Evolutionary conservation across 306 rosid species (phyloP).

Genomic region (Abrus precatorius): DNA sequence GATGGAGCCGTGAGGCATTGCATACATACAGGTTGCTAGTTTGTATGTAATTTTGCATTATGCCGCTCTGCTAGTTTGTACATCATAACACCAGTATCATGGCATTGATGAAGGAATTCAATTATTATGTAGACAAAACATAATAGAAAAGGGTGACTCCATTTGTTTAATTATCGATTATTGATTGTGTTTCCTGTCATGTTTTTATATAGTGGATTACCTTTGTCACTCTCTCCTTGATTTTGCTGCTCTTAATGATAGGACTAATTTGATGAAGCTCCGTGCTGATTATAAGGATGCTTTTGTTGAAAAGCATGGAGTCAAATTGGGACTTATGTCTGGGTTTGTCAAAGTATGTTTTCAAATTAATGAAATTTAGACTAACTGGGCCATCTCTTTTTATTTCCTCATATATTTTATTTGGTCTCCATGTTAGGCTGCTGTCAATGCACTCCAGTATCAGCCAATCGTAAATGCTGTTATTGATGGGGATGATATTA

Average conservation of each 20-base stretch:
- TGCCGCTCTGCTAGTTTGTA: neutral
- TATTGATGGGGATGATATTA: slow-evolving; percentile 88
- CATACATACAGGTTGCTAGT: too few species aligned
- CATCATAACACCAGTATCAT: slow-evolving; percentile 15
- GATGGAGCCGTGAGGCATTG: neutral
- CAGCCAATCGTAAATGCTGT: slow-evolving; percentile 89
- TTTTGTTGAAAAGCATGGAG: slow-evolving; percentile 87
- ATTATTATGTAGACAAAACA: neutral
- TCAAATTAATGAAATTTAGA: slow-evolving; percentile 33
- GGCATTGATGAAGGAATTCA: slow-evolving; percentile 15
- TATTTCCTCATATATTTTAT: slow-evolving; percentile 29
- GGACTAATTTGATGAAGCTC: slow-evolving; percentile 94
- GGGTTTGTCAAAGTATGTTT: slow-evolving; percentile 78
- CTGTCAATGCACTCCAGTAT: slow-evolving; percentile 81
- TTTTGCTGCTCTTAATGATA: slow-evolving; percentile 55
- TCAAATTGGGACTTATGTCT: slow-evolving; percentile 88
- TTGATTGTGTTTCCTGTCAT: slow-evolving; percentile 14
- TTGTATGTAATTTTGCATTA: slow-evolving; percentile 6
- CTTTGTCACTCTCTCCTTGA: slow-evolving; percentile 39
- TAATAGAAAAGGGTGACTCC: neutral
- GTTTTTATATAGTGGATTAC: slow-evolving; percentile 20
- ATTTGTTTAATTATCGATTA: slow-evolving; percentile 27
- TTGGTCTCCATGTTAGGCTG: slow-evolving; percentile 65
- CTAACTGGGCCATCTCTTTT: slow-evolving; percentile 9
- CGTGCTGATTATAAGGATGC: slow-evolving; percentile 91